Conservation (phyloP, 1,139 yeast species). For the Pichia sp. region DNA sequence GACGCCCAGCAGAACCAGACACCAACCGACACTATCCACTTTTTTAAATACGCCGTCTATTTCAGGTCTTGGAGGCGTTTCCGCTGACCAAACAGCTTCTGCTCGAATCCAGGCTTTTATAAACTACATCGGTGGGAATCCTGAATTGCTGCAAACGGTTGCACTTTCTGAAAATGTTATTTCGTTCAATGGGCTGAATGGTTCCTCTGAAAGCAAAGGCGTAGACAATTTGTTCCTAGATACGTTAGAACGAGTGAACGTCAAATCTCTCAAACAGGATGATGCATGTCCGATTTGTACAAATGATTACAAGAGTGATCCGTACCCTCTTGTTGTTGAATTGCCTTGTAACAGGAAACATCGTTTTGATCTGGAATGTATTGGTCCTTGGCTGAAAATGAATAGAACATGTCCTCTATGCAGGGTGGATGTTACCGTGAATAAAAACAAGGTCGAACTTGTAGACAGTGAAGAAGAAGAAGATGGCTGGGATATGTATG, state of each 20-base stretch:
- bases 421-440: slow-evolving; percentile 51
- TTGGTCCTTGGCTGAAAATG: slow-evolving; percentile 79
- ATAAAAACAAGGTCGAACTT: slow-evolving; percentile 28
- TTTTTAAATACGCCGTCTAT: background rate
- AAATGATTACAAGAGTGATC: slow-evolving; percentile 58
- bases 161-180: background rate
- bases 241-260: slow-evolving; percentile 60
- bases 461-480: slow-evolving; percentile 57
- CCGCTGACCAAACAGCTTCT: no score
- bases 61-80: background rate
- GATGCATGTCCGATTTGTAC: slow-evolving; percentile 85
- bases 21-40: background rate
- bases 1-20: background rate
- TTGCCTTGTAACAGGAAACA: slow-evolving; percentile 72
- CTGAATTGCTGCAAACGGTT: slow-evolving; percentile 9
- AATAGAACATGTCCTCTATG: slow-evolving; percentile 87
- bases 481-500: slow-evolving; percentile 38
- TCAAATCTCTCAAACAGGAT: slow-evolving; percentile 37
- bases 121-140: background rate
- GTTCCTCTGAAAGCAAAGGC: slow-evolving; percentile 30
- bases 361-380: slow-evolving; percentile 80
- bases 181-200: background rate
- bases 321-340: slow-evolving; percentile 71
- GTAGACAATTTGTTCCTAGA: slow-evolving; percentile 67
- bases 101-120: background rate